These are phyloP conservation scores for Athelia psychrophila DNA, from an alignment of 1,284 basidiomycete species.

Conservation along the genomic window DNA sequence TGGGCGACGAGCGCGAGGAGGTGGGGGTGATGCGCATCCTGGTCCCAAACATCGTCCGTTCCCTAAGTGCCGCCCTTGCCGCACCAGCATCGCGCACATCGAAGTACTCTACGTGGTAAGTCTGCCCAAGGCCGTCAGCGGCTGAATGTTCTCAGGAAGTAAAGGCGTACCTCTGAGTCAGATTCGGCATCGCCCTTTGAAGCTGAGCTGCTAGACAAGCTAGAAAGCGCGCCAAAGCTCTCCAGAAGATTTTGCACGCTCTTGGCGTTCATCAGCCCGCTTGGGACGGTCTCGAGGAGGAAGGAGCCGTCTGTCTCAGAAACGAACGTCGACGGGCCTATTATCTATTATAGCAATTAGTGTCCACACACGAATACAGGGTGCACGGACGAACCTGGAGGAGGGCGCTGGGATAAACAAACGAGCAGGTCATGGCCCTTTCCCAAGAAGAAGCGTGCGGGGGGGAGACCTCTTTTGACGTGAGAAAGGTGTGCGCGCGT, in stretches of 20 bases:
- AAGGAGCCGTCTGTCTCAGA: constrained; percentile 33
- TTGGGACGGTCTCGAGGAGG: no score
- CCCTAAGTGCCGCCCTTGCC: constrained; percentile 40
- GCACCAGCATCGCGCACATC: constrained; percentile 53
- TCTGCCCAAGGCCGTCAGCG: constrained; percentile 22
- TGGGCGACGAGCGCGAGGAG: no score
- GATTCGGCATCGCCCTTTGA: no score
- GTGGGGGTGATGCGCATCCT: constrained; percentile 20
- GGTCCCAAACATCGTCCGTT: constrained; percentile 41
- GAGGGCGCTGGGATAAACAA: constrained; percentile 28
- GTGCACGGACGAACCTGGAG: constrained; percentile 18
- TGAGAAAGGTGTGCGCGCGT: constrained; percentile 35
- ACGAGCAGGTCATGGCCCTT: constrained; percentile 23
- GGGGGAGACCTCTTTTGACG: no score
- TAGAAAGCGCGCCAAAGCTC: constrained; percentile 2
- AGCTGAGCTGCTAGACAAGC: background rate
- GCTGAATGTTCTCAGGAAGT: background rate
- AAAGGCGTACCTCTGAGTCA: no score
- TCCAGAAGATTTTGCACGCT: background rate
- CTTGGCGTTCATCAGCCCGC: constrained; percentile 2
- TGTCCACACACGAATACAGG: constrained; percentile 12
- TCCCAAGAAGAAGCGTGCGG: constrained; percentile 13
- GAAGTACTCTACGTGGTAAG: constrained; percentile 61
- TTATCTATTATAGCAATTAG: constrained; percentile 22
- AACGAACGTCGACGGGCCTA: constrained; percentile 34